phyloP scores from a whole-genome alignment of 2,329 filamentous ascomycete species.

The Periconia sp. region DNA sequence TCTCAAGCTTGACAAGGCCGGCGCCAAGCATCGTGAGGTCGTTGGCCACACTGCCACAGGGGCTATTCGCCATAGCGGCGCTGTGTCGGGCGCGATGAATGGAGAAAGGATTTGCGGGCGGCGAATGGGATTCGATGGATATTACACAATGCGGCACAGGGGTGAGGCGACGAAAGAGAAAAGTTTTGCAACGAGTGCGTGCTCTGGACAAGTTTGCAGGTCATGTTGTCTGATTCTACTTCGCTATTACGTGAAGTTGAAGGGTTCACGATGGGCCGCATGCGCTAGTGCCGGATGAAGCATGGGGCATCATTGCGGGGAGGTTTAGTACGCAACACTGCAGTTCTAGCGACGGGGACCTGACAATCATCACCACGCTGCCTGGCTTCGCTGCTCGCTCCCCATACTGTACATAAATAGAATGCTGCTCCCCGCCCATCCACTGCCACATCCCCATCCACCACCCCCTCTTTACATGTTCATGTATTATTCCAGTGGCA shows the following conservation, averaged over 20 bases:
- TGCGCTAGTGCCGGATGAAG: slow-evolving; percentile 5
- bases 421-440: background rate
- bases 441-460: background rate
- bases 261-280: slow-evolving; percentile 21
- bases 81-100: background rate
- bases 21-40: slow-evolving; percentile 35
- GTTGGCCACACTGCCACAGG: background rate
- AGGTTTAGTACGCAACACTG: too few species aligned
- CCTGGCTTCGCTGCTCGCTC: too few species aligned
- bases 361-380: background rate
- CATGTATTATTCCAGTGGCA: too few species aligned
- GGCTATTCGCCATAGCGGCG: background rate
- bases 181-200: slow-evolving; percentile 22
- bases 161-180: slow-evolving; percentile 15
- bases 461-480: background rate
- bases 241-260: slow-evolving; percentile 28
- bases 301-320: too few species aligned
- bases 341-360: too few species aligned
- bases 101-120: background rate
- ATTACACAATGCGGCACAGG: background rate
- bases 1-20: too few species aligned
- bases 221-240: slow-evolving; percentile 12
- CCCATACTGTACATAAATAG: background rate
- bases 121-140: slow-evolving; percentile 1
- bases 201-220: slow-evolving; percentile 19